phyloP scores from a whole-genome alignment of 2,329 filamentous ascomycete genomes.

The Pseudogymnoascus sp. region DNA sequence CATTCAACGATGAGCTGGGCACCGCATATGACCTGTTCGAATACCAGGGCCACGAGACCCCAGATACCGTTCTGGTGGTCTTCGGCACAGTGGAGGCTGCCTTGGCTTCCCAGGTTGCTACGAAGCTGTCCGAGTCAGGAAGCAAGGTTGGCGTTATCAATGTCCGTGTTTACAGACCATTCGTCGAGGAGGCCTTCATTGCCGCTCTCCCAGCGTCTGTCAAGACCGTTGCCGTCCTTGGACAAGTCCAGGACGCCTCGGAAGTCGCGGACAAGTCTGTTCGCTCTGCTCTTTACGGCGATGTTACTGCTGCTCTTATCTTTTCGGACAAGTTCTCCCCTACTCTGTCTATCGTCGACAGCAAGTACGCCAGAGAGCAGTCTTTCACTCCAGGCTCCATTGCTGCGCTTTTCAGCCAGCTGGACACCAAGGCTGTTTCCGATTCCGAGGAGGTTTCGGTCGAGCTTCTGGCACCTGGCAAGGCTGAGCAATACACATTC shows the following conservation, averaged over 20 bases:
- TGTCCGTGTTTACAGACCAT: slow-evolving; percentile 89
- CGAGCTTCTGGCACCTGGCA: slow-evolving; percentile 36
- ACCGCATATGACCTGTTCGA: slow-evolving; percentile 92
- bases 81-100: slow-evolving; percentile 91
- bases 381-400: slow-evolving; percentile 48
- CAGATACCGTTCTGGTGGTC: slow-evolving; percentile 78
- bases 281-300: slow-evolving; percentile 83
- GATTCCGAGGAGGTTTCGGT: slow-evolving; percentile 40
- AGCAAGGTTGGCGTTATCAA: slow-evolving; percentile 79
- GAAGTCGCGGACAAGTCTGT: slow-evolving; percentile 66
- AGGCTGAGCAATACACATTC: slow-evolving; percentile 80
- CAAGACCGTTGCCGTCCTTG: slow-evolving; percentile 73
- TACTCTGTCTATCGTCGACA: slow-evolving; percentile 61
- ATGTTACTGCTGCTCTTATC: slow-evolving; percentile 76
- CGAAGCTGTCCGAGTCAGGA: slow-evolving; percentile 62
- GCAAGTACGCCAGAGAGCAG: slow-evolving; percentile 76
- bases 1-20: slow-evolving; percentile 84
- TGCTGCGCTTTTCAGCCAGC: slow-evolving; percentile 41
- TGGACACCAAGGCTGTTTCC: slow-evolving; percentile 36
- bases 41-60: slow-evolving; percentile 74
- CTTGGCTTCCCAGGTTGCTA: slow-evolving; percentile 71
- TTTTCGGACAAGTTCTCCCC: slow-evolving; percentile 63
- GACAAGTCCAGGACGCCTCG: slow-evolving; percentile 70
- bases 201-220: slow-evolving; percentile 68
- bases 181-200: slow-evolving; percentile 90